phyloP scores from a whole-genome alignment of 495 filamentous ascomycete species.

The Talaromyces trachyspermus region DNA sequence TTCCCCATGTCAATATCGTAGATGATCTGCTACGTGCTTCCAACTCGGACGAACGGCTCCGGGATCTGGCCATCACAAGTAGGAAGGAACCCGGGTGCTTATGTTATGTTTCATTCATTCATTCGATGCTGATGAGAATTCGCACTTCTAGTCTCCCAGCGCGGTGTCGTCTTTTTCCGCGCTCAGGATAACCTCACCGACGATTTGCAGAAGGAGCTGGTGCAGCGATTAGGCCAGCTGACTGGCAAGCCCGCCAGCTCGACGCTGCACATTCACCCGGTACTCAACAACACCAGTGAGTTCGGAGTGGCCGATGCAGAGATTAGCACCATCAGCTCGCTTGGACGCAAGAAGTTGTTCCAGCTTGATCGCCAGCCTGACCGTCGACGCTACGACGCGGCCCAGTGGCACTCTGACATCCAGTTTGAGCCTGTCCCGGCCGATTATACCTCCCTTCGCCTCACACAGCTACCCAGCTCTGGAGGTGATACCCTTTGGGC shows the following conservation, averaged over 20 bases:
- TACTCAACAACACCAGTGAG: constrained; percentile 37
- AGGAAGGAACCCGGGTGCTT: no score
- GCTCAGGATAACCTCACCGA: constrained; percentile 53
- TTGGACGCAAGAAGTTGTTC: constrained; percentile 49
- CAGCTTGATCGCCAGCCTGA: constrained; percentile 19
- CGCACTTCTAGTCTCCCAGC: constrained; percentile 49
- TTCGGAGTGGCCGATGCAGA: constrained; percentile 51
- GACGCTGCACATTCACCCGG: constrained; percentile 59
- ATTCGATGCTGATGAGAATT: no score
- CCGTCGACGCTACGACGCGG: constrained; percentile 12
- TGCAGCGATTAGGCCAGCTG: constrained; percentile 50
- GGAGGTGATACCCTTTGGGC: constrained; percentile 58
- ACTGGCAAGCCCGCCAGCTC: constrained; percentile 52
- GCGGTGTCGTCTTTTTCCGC: constrained; percentile 70
- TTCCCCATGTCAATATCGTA: constrained; percentile 16
- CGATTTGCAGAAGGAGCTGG: constrained; percentile 55
- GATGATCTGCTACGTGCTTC: constrained; percentile 19
- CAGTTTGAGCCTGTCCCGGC: constrained; percentile 58
- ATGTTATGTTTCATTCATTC: no score
- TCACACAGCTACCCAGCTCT: constrained; percentile 57
- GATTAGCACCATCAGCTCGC: constrained; percentile 59
- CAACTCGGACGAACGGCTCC: constrained; percentile 58
- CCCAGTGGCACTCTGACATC: constrained; percentile 59
- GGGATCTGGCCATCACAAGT: constrained; percentile 5
- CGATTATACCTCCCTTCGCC: constrained; percentile 55